Conservation (phyloP, 768 basidiomycete genomes). For the Calvatia gigantea region DNA sequence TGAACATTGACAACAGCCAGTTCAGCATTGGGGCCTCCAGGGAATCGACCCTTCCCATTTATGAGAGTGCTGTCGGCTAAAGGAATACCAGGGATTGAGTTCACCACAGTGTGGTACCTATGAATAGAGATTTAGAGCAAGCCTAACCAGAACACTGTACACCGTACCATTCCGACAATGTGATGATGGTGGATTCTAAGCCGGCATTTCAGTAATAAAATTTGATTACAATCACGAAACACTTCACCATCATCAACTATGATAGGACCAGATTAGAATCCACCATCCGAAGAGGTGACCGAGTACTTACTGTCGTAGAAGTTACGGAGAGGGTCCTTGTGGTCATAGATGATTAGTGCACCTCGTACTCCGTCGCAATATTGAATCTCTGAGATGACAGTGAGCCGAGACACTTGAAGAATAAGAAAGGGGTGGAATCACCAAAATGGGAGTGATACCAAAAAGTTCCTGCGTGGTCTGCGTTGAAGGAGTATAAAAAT, state of each 20-base stretch:
- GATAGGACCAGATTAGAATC: slow-evolving; percentile 2
- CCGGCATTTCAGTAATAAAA: slow-evolving; percentile 25
- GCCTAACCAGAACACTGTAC: neutral
- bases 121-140: neutral
- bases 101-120: slow-evolving; percentile 22
- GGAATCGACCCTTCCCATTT: slow-evolving; percentile 35
- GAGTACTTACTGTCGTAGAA: slow-evolving; percentile 14
- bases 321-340: slow-evolving; percentile 18
- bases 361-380: slow-evolving; percentile 48
- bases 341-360: slow-evolving; percentile 30
- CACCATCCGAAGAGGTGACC: neutral
- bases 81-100: slow-evolving; percentile 16
- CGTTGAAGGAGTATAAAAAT: slow-evolving; percentile 35
- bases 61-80: slow-evolving; percentile 29
- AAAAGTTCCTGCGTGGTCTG: slow-evolving; percentile 37
- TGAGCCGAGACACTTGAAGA: too few species aligned
- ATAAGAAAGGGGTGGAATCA: too few species aligned
- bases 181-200: slow-evolving; percentile 34
- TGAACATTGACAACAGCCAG: slow-evolving; percentile 32
- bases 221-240: slow-evolving; percentile 13
- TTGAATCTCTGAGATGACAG: slow-evolving; percentile 24
- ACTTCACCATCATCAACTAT: slow-evolving; percentile 31
- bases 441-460: slow-evolving; percentile 31
- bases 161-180: slow-evolving; percentile 35
- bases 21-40: slow-evolving; percentile 25